Evolutionary conservation across 352 stramenopile species (phyloP).

Genomic region (Phytophthora multivora): DNA sequence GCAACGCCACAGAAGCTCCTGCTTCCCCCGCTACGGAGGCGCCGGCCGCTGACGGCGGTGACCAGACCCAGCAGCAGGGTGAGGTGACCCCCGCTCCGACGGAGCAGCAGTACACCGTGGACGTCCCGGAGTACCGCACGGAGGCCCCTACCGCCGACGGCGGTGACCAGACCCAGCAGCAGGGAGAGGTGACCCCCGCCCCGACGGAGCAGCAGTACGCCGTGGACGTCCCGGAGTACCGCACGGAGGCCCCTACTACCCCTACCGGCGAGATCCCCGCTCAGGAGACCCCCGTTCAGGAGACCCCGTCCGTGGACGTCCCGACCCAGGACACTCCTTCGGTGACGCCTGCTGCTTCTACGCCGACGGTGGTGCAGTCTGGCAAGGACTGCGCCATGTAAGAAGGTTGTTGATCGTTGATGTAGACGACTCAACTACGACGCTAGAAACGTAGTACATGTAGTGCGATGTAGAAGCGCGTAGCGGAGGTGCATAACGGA

Average conservation of each 20-base stretch:
- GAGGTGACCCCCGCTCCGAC: constrained; percentile 9
- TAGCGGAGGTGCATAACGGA: constrained; percentile 34
- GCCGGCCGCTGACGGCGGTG: constrained; percentile 3
- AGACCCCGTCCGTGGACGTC: constrained; percentile 8
- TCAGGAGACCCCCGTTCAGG: constrained; percentile 4
- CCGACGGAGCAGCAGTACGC: constrained; percentile 14
- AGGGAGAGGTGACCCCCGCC: constrained; percentile 4
- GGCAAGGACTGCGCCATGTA: constrained; percentile 38
- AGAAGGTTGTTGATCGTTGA: constrained; percentile 13
- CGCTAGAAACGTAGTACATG: constrained; percentile 5
- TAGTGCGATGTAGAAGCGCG: constrained; percentile 17
- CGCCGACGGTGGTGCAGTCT: constrained; percentile 9
- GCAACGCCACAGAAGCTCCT: neutral
- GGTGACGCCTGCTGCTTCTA: constrained; percentile 18
- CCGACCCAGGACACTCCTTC: constrained; percentile 21
- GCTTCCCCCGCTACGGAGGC: neutral
- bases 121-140: constrained; percentile 10
- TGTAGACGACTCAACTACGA: constrained; percentile 22
- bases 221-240: constrained; percentile 12
- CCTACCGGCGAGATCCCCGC: constrained; percentile 13
- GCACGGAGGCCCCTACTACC: constrained; percentile 3
- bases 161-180: constrained; percentile 19
- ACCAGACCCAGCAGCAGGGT: constrained; percentile 18
- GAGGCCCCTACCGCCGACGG: constrained; percentile 6
- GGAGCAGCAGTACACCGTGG: constrained; percentile 12